Conservation (phyloP, 148 eudicot genomes). For the Talinum fruticosum region DNA sequence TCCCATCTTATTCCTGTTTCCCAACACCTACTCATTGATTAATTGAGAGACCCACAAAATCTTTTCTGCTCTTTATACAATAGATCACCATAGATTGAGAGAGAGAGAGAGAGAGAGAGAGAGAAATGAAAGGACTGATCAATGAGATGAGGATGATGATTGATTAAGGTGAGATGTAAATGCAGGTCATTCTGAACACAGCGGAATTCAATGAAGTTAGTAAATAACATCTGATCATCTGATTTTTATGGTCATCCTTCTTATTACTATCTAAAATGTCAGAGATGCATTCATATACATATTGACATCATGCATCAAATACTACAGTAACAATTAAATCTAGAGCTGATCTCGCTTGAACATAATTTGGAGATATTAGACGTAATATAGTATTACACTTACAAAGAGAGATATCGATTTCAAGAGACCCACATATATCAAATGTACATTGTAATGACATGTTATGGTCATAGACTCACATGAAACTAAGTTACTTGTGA, state of each 20-base stretch:
- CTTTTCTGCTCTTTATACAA: background rate
- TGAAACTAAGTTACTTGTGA: no score
- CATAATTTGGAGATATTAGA: no score
- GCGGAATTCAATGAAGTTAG: slow-evolving; percentile 15
- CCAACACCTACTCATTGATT: background rate
- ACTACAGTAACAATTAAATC: background rate
- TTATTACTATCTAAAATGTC: background rate
- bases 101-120: background rate
- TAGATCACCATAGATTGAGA: background rate
- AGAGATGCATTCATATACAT: background rate
- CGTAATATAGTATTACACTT: no score
- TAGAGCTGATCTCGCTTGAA: no score
- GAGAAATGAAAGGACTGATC: slow-evolving; percentile 26
- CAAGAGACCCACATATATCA: no score
- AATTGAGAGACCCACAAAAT: slow-evolving; percentile 2
- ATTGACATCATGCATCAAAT: background rate
- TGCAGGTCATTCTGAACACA: slow-evolving; percentile 1
- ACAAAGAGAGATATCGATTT: no score
- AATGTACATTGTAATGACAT: no score
- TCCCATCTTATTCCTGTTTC: background rate
- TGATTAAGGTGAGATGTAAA: slow-evolving; percentile 8
- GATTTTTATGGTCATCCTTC: background rate
- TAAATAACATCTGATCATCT: slow-evolving; percentile 5
- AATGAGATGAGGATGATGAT: slow-evolving; percentile 11
- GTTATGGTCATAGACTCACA: no score